Evolutionary conservation across 176 grass and related monocot genomes (phyloP), one percentile per base, ranked within the genome.

Genomic region (Aegilops sharonensis): DNA sequence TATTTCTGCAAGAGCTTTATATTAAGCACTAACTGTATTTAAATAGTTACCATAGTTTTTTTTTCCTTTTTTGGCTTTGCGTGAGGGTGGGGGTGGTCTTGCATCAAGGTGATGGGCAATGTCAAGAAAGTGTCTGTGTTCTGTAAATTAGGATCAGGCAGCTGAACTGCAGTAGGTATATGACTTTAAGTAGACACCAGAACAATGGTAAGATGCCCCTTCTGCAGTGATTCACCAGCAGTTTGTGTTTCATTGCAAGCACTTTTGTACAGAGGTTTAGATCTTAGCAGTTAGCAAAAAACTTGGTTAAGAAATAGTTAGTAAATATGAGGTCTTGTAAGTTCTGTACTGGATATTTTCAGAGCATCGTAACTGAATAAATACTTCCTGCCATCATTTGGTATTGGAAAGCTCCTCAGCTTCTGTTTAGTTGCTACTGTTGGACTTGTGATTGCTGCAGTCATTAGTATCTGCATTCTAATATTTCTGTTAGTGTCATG

Each of bases 311-410:
- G 35, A 76, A 81, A 62, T 0, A 1, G 20, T 71, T 50, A 77
- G 62, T 77, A 81, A 17, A 64, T 3, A 52, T 72, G 4, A 56
- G 61, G 52, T 62, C 39, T 43, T 0, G 9, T 50, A 82, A 71
- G 27, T 64, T 63, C 54, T 35, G 14, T 84, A 9, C 45, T 76
- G 24, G 20, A 2, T 74, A 57, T 84, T 62, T 3, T 80, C 42
- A 52, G 61, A 84, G 3, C 15, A 87, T 83, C 6, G 20, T 64
- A n/a, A 20, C 64, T 71, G 39, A 52, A 71, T 78, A 83, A 72
- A 9, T 3, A 86, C 23, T 78, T 48, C 23, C 20, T 31, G 59
- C 43, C 62, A 67, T 27, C 31, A 37, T 36, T 86, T 85, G 5
- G 15, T 40, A 66, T 81, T n/a, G 11, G 18, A 66, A 63, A 35